phyloP scores from a whole-genome alignment of 78 protist genomes.

The Dictyostelium citrinum region DNA sequence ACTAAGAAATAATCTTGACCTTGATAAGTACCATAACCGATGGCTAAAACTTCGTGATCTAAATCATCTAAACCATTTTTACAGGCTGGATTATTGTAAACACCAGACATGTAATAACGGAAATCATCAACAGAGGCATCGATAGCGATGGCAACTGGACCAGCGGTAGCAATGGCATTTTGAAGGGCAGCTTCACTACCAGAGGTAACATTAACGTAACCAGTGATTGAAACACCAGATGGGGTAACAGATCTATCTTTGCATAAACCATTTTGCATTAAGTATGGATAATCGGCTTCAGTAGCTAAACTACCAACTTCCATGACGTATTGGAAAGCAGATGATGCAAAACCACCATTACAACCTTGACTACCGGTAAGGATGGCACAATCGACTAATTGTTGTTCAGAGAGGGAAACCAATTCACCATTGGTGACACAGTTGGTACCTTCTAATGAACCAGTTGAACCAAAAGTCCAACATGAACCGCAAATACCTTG shows the following conservation, averaged over 20 bases:
- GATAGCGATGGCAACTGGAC: slow-evolving; percentile 84
- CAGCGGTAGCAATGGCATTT: slow-evolving; percentile 73
- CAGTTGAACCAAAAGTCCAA: slow-evolving; percentile 90
- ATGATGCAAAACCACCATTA: slow-evolving; percentile 74
- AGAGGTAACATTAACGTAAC: slow-evolving; percentile 76
- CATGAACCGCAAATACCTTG: slow-evolving; percentile 92
- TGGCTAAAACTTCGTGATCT: slow-evolving; percentile 86
- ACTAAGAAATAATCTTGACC: slow-evolving; percentile 77
- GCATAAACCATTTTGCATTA: slow-evolving; percentile 79
- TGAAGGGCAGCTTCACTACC: slow-evolving; percentile 60
- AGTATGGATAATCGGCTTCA: slow-evolving; percentile 84
- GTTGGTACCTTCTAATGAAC: slow-evolving; percentile 80
- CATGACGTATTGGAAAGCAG: slow-evolving; percentile 77
- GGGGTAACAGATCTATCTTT: neutral
- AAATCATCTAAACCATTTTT: slow-evolving; percentile 75
- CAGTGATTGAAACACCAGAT: slow-evolving; percentile 38
- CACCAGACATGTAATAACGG: slow-evolving; percentile 76
- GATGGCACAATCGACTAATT: slow-evolving; percentile 74
- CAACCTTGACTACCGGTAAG: slow-evolving; percentile 59
- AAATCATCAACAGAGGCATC: slow-evolving; percentile 79
- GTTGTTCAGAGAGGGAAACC: slow-evolving; percentile 80
- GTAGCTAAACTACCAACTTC: slow-evolving; percentile 68
- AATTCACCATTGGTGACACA: slow-evolving; percentile 23
- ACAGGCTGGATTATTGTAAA: slow-evolving; percentile 65
- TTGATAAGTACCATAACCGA: slow-evolving; percentile 82